Evolutionary conservation across 208 protist genomes (phyloP).

Genomic region (Trichomonas tenax): DNA sequence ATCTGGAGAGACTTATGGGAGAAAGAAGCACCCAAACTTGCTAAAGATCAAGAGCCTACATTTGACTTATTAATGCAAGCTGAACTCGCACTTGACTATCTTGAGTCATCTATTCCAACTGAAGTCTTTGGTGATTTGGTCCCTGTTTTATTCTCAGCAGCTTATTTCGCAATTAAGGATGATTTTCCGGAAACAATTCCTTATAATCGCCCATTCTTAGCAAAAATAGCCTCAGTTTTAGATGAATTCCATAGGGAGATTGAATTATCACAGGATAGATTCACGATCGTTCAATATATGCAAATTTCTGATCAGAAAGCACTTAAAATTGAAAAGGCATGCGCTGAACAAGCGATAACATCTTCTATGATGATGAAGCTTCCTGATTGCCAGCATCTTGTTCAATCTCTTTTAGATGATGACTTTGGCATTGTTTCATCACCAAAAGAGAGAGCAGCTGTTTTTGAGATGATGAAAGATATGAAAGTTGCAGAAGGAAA

Average conservation of each 20-base stretch:
- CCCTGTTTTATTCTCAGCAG: not conserved
- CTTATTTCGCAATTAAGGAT: not conserved
- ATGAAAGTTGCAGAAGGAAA: not conserved
- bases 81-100: not conserved
- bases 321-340: not conserved
- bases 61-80: not conserved
- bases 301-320: not conserved
- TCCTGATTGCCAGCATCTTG: no score
- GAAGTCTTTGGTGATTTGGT: not conserved
- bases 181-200: not conserved
- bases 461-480: not conserved
- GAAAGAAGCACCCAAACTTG: not conserved
- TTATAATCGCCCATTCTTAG: not conserved
- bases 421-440: not conserved
- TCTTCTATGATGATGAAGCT: not conserved
- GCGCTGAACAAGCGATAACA: no score
- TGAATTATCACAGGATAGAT: not conserved
- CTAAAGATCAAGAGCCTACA: not conserved
- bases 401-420: not conserved
- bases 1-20: not conserved
- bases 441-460: not conserved
- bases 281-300: not conserved
- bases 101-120: not conserved
- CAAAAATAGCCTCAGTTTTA: not conserved
- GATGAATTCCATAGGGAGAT: not conserved